Percentiles rank a stretch among this genome's conserved stretches.
These are phyloP conservation scores for Linum lewisii DNA, from an alignment of 345 rosid species.

Conservation along the genomic window DNA sequence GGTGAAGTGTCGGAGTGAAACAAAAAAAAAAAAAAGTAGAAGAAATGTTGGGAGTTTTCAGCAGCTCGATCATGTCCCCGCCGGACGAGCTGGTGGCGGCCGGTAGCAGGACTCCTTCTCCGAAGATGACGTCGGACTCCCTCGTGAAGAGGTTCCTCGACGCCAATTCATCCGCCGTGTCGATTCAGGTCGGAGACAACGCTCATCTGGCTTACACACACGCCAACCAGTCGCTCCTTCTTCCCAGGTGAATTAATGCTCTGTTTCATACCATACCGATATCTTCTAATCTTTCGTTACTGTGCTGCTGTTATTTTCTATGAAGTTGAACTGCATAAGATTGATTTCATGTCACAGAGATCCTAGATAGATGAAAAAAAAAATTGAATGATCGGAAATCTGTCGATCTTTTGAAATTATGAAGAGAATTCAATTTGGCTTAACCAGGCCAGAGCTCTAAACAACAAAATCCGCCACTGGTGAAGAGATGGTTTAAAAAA, in stretches of 20 bases:
- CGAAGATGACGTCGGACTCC: slow-evolving; percentile 53
- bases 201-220: slow-evolving; percentile 73
- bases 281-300: no score
- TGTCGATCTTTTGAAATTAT: no score
- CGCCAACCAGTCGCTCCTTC: slow-evolving; percentile 51
- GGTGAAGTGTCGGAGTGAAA: not conserved
- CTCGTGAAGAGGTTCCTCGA: slow-evolving; percentile 56
- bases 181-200: slow-evolving; percentile 59
- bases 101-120: slow-evolving; percentile 89
- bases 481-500: not conserved
- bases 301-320: not conserved
- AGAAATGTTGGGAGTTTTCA: slow-evolving; percentile 82
- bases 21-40: no score
- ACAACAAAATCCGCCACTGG: no score
- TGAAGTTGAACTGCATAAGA: no score
- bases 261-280: not conserved
- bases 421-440: no score
- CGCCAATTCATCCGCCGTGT: slow-evolving; percentile 49
- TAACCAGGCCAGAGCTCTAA: no score
- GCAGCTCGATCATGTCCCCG: slow-evolving; percentile 66
- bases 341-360: no score
- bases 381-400: no score
- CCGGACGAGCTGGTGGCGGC: slow-evolving; percentile 97
- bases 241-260: slow-evolving; percentile 50
- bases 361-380: no score